Conservation (phyloP, 2,329 filamentous ascomycete genomes). For the Sporothrix inflata region DNA sequence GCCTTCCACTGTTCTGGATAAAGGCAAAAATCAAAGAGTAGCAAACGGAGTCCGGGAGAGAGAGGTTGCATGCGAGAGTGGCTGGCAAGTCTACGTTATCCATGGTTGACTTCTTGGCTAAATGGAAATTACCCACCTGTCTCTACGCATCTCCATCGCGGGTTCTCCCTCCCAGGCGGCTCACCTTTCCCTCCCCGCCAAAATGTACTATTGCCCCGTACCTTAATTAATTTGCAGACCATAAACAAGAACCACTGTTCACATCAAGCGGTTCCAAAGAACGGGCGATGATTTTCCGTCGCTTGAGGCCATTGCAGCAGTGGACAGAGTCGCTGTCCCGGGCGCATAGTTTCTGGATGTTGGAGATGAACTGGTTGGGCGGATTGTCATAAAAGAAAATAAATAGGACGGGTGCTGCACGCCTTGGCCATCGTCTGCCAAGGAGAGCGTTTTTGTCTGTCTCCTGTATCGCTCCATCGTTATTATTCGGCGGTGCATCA, state of each 20-base stretch:
- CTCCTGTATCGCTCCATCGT: not conserved
- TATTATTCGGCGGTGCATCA: not conserved
- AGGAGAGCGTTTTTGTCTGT: not conserved
- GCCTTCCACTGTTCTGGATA: not conserved
- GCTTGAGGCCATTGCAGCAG: not conserved
- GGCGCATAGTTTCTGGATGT: not conserved
- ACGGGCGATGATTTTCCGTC: slow-evolving; percentile 5
- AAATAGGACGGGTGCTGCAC: not conserved
- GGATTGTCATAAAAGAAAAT: not conserved
- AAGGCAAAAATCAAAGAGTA: not conserved
- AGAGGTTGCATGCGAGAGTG: not conserved
- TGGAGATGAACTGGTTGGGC: not conserved
- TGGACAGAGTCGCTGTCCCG: not conserved
- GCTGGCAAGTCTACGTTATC: not conserved
- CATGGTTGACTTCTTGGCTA: not conserved
- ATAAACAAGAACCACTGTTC: not conserved
- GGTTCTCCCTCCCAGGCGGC: not conserved
- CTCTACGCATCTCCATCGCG: not conserved
- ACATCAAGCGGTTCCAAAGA: not conserved
- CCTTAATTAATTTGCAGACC: slow-evolving; percentile 20
- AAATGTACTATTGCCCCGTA: not conserved
- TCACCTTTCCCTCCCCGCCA: not conserved
- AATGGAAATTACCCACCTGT: not conserved
- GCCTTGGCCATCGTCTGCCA: not conserved
- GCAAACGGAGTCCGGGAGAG: not conserved